A percentile compares a stretch with the other conserved stretches of the same genome.
These are phyloP conservation scores for Calendula officinalis DNA, from an alignment of 129 eudicot genomes.

Conservation along the genomic window DNA sequence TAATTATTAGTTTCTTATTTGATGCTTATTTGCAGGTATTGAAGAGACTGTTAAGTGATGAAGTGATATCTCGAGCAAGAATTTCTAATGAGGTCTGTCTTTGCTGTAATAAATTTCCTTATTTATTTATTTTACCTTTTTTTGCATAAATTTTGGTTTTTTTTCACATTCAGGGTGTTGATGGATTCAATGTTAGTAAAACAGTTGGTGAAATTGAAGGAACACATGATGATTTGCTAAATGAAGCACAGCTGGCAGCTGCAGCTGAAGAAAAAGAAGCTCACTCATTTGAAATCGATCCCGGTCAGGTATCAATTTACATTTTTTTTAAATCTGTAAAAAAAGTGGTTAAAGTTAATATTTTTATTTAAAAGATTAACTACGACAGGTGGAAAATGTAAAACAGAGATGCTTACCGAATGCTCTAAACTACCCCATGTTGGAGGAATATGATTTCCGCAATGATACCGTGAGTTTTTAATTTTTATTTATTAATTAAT, in stretches of 20 bases:
- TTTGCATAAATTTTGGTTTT: slow-evolving; percentile 17
- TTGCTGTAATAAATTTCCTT: not conserved
- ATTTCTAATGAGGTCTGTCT: slow-evolving; percentile 57
- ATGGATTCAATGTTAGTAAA: slow-evolving; percentile 70
- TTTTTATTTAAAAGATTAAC: not conserved
- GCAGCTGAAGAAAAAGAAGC: slow-evolving; percentile 93
- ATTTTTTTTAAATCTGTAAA: not conserved
- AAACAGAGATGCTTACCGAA: slow-evolving; percentile 94
- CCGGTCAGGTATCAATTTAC: slow-evolving; percentile 52
- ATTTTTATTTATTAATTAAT: not conserved
- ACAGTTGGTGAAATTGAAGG: slow-evolving; percentile 69
- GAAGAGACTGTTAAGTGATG: slow-evolving; percentile 70
- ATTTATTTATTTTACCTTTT: not conserved
- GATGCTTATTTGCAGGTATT: slow-evolving; percentile 53
- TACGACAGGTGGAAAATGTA: slow-evolving; percentile 84
- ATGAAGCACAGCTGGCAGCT: slow-evolving; percentile 90
- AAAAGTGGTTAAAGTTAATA: not conserved
- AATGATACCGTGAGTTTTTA: slow-evolving; percentile 72
- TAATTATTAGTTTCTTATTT: not conserved
- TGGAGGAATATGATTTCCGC: slow-evolving; percentile 95
- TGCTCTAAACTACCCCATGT: slow-evolving; percentile 93
- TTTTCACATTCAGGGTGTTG: slow-evolving; percentile 43
- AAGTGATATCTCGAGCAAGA: slow-evolving; percentile 79
- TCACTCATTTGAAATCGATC: slow-evolving; percentile 85
- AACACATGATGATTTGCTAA: slow-evolving; percentile 66